Evolutionary conservation across 352 stramenopile species (phyloP).

Genomic region (Saprolegnia parasitica): DNA sequence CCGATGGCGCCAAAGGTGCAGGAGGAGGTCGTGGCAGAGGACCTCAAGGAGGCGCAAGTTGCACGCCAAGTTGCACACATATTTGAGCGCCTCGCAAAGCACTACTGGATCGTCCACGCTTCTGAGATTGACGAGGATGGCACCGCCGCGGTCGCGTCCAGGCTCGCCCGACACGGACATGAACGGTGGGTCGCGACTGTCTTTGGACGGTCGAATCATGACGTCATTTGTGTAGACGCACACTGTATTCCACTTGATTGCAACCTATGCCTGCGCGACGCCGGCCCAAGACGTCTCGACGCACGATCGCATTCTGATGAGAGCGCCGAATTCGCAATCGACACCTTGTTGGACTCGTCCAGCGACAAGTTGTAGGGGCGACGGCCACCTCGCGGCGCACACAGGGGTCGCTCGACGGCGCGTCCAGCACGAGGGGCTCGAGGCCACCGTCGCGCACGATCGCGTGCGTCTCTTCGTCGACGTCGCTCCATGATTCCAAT

Average conservation of each 20-base stretch:
- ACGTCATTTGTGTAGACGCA: neutral
- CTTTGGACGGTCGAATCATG: neutral
- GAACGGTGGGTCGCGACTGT: conserved; percentile 28
- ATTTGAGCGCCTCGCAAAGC: conserved; percentile 64
- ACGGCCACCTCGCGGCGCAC: conserved; percentile 87
- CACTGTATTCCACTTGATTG: conserved; percentile 34
- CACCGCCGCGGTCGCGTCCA: conserved; percentile 56
- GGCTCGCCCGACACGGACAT: conserved; percentile 62
- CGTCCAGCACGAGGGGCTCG: conserved; percentile 80
- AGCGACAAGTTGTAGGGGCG: conserved; percentile 90
- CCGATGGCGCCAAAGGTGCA: conserved; percentile 86
- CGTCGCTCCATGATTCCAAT: conserved; percentile 81
- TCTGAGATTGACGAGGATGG: conserved; percentile 74
- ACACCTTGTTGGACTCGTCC: conserved; percentile 93
- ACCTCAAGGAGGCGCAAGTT: conserved; percentile 82
- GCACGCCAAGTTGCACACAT: conserved; percentile 61
- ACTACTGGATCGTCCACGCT: conserved; percentile 32
- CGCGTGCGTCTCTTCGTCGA: conserved; percentile 90
- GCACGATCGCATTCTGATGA: conserved; percentile 79
- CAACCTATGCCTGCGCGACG: conserved; percentile 66
- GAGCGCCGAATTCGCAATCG: conserved; percentile 79
- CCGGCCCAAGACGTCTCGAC: conserved; percentile 90
- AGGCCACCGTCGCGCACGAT: conserved; percentile 89
- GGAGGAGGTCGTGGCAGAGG: conserved; percentile 76
- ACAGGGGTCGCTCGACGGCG: conserved; percentile 55